Base-by-base conservation (phyloP, 176 grass and related monocot species). In the Zoysia pacifica region DNA sequence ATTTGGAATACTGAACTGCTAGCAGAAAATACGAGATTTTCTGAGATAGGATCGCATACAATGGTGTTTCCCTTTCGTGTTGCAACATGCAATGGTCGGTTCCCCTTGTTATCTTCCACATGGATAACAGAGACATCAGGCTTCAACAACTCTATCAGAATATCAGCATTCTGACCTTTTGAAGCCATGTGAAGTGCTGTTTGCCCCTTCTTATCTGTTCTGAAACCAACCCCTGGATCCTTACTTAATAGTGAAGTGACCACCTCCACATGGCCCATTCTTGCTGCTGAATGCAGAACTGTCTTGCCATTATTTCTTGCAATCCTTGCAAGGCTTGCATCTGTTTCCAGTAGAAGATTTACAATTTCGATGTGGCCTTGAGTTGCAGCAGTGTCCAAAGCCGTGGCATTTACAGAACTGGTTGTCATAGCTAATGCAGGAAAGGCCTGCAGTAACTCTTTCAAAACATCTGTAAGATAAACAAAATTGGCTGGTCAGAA, bases 161-260 rank as follows among this genome's bases (percentile, higher is more conserved):
- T 90, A 39, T 94, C 87, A 38, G 83, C 89, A 86, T 93, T 97
- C 85, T 94, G 94, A 43, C 90, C 91, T 87, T 97, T 97, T 4
- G 89, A 91, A 67, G 94, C 91, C 94, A 97, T 97, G 86, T 97
- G 94, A 9, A 97, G 64, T 13, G 94, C 94, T 73, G 94, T 93
- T 62, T 97, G 94, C 53, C 94, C 94, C 74, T 97, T 97, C 79
- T 89, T 97, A 65, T 97, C 94, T 36, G 73, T 97, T 82, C 90
- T 97, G n/a, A 92, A 92, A 81, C 85, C 81, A 76, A 97, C 89
- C 61, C 48, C 81, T 7, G 94, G 90, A 85, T 97, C 94, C 75
- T 97, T 92, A 82, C 89, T 91, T 81, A 97, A 81, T 12, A 97
- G 42, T 16, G 91, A 85, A 72, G 81, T 90, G 43, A 97, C 90